A percentile compares a stretch with the other conserved stretches of the same genome.
Evolutionary conservation across 2,329 filamentous ascomycete genomes (phyloP).

Genomic region (Byssochlamys sp.): DNA sequence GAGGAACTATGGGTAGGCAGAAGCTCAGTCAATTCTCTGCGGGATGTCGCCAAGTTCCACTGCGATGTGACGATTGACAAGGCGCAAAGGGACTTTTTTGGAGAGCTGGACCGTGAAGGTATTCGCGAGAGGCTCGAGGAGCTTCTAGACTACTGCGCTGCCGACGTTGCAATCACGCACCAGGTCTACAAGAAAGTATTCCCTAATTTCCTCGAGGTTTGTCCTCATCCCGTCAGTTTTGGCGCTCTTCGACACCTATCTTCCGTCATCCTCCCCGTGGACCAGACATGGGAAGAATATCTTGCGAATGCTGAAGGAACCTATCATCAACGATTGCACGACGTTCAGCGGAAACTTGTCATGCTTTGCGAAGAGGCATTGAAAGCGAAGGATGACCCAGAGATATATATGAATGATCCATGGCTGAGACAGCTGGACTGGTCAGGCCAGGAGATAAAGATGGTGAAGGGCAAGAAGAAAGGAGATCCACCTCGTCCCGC

Average conservation of each 20-base stretch:
- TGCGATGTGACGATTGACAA: constrained; percentile 89
- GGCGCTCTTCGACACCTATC: constrained; percentile 87
- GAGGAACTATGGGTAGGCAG: constrained; percentile 91
- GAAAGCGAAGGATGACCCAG: constrained; percentile 58
- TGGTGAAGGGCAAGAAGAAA: constrained; percentile 87
- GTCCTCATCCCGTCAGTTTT: constrained; percentile 94
- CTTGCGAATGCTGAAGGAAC: constrained; percentile 73
- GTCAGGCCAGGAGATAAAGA: constrained; percentile 83
- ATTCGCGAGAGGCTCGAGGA: constrained; percentile 65
- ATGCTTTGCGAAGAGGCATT: constrained; percentile 68
- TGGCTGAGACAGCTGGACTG: constrained; percentile 93
- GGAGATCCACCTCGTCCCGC: constrained; percentile 65
- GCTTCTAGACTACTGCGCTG: constrained; percentile 85
- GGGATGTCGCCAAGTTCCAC: constrained; percentile 94
- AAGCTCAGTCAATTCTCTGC: constrained; percentile 87
- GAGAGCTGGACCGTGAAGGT: constrained; percentile 63
- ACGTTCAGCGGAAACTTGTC: constrained; percentile 66
- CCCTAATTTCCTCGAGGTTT: constrained; percentile 76
- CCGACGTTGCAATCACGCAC: constrained; percentile 87
- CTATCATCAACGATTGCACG: constrained; percentile 66
- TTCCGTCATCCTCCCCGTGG: constrained; percentile 80
- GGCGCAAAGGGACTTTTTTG: constrained; percentile 73
- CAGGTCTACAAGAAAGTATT: constrained; percentile 90
- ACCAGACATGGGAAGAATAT: constrained; percentile 80
- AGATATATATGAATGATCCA: constrained; percentile 67